Evolutionary conservation across 108 stramenopile genomes (phyloP).

Genomic region (Epipyxis sp.): DNA sequence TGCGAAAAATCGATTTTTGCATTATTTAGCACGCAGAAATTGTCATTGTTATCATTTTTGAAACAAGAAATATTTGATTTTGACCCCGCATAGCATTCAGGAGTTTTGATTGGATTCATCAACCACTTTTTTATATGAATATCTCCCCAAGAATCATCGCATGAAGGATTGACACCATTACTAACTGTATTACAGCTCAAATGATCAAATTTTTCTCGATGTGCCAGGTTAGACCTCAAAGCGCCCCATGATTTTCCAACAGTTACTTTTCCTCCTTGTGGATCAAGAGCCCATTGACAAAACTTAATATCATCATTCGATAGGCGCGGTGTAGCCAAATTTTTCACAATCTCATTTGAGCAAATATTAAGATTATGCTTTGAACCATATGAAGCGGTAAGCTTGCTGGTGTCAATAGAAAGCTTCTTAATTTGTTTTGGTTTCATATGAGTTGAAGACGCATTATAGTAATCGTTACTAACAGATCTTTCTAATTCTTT

Average conservation of each 20-base stretch:
- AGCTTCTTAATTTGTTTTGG: too few species aligned
- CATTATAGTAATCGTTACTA: too few species aligned
- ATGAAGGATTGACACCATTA: constrained; percentile 11
- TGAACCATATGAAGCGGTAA: too few species aligned
- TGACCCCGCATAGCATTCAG: neutral
- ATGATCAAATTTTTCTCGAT: neutral
- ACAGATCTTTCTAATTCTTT: too few species aligned
- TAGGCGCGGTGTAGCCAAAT: neutral
- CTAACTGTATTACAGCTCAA: neutral
- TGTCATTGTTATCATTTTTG: constrained; percentile 6
- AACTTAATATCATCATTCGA: neutral
- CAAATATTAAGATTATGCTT: too few species aligned
- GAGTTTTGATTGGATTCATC: neutral
- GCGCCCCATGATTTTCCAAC: constrained; percentile 1
- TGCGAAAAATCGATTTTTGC: neutral
- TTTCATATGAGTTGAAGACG: too few species aligned
- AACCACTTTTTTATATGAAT: neutral
- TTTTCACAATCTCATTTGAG: neutral
- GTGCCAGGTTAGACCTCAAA: neutral
- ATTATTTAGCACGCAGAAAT: neutral
- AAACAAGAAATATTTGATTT: neutral
- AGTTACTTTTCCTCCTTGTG: neutral
- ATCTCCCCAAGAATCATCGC: constrained; percentile 54
- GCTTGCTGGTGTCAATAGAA: too few species aligned
- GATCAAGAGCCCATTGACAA: constrained; percentile 4